Evolutionary conservation across 1,139 yeast species (phyloP), one percentile per base, ranked within the genome.

Genomic region (Yamadazyma dushanensis): DNA sequence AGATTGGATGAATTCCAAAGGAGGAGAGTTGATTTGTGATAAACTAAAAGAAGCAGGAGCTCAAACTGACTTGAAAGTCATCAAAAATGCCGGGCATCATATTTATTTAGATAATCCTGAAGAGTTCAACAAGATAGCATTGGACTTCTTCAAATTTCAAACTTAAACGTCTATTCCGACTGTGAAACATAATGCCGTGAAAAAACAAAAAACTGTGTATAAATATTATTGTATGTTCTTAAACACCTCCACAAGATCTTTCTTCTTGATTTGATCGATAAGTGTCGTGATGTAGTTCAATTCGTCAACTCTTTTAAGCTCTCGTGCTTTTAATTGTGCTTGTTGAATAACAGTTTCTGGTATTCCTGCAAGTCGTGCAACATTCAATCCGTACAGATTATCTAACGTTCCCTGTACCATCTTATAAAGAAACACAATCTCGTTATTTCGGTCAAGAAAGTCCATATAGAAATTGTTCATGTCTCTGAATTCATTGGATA

Each of bases 381-480:
- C 92, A 50, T 86, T 84, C 32, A 86, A 64, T 0, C 95, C 95
- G 56, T 81, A 86, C 44, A 87, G 83, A 43, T 78, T 77, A 27
- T 70, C 66, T 25, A 86, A 78, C 3, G 72, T 72, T 0, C 94
- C 94, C 11, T 58, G 51, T 4, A 64, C 77, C 38, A 84, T 54
- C 32, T 73, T 78, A 56, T 84, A 86, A 32, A 86, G 61, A 47
- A 86, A 85, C 1, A 82, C 64, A 21, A 71, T 61, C 29, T 66
- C 69, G 21, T 63, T 61, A 9, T 66, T 66, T 1, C 57, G 54
- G 49, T 81, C 80, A 9, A 76, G 53, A 50, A 74, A 87, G 10
- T 86, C 89, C 94, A 89, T 83, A 54, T 86, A 94, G 53, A 68
- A 82, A 51, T 82, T 83, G 11, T 66, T 64, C 5, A 83, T 77